Base-by-base conservation (phyloP, 2,329 filamentous ascomycete species). In the Fusarium torreyae region DNA sequence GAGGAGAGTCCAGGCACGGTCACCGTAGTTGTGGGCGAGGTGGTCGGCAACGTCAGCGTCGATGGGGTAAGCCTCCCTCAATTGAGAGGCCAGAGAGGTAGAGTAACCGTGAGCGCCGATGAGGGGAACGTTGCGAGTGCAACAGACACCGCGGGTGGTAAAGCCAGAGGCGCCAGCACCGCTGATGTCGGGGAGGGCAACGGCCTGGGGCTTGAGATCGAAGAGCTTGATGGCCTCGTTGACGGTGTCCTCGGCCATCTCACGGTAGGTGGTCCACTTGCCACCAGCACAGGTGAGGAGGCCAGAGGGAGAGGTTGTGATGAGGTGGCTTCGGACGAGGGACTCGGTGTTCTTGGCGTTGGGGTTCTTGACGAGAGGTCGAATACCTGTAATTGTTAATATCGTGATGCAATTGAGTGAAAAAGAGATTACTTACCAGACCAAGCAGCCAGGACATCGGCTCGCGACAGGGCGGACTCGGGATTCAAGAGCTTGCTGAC, bases 251-350 rank as follows among this genome's bases (percentile, higher is more conserved):
- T 96, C 91, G 53, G 93, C 91, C 93, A 96, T 96, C 77, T 94
- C 91, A 57, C 92, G 91, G 81, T 95, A 96, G 13, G 92, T 96
- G 7, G 92, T 96, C 92, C 92, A 95, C 81, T 95, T 96, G 66
- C 92, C 92, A 72, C 92, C 92, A 34, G 92, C 92, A 78, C 92
- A 94, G 52, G 92, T 95, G 71, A 96, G 82, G 17, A 96, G 86
- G 15, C 92, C 92, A 2, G 92, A 92, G 7, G 87, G 80, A 20
- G 92, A 94, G 42, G 92, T 87, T 52, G 91, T 91, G 71, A 95
- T 87, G 52, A 96, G 86, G 77, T 96, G 92, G 81, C 91, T 94
- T 70, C 92, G 91, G 61, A 96, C 92, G 50, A 95, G 88, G 51
- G 92, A 93, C 78, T 95, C 91, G 20, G 93, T 94, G 77, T 93